Conservation (phyloP, 75 land plant genomes). For the Sequoia sempervirens region DNA sequence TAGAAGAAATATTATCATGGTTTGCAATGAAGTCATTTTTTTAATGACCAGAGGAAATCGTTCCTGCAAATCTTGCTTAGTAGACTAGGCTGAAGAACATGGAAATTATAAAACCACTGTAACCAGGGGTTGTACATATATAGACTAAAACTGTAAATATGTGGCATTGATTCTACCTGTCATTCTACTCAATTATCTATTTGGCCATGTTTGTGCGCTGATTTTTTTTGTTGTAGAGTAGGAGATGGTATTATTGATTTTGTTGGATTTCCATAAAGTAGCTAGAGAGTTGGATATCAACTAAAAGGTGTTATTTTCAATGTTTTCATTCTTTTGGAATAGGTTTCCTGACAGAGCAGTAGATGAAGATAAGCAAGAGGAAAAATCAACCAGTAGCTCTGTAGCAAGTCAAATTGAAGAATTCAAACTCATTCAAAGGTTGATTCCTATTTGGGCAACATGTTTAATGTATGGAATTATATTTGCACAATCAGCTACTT, state of each 20-base stretch:
- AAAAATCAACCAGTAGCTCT: background rate
- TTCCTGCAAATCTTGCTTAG: background rate
- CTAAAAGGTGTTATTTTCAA: background rate
- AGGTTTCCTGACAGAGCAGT: background rate
- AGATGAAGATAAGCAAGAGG: background rate
- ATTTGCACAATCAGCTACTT: slow-evolving; percentile 31
- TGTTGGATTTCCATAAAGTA: background rate
- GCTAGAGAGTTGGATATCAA: background rate
- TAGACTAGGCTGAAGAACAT: background rate
- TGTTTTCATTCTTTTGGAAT: background rate
- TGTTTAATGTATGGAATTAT: slow-evolving; percentile 23
- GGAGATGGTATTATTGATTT: background rate
- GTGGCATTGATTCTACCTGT: background rate
- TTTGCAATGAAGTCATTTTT: background rate
- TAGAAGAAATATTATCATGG: background rate
- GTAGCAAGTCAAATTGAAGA: background rate
- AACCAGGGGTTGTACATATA: background rate
- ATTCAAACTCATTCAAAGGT: background rate
- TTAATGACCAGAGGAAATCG: background rate
- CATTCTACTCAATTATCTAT: background rate
- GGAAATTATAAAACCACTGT: background rate
- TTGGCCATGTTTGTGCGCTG: background rate
- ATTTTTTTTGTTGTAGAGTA: background rate
- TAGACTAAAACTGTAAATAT: background rate
- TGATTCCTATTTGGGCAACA: slow-evolving; percentile 37